Percentiles rank a stretch among this genome's conserved stretches.
These are phyloP conservation scores for Cercophora samala DNA, from an alignment of 495 filamentous ascomycete genomes.

Conservation along the genomic window DNA sequence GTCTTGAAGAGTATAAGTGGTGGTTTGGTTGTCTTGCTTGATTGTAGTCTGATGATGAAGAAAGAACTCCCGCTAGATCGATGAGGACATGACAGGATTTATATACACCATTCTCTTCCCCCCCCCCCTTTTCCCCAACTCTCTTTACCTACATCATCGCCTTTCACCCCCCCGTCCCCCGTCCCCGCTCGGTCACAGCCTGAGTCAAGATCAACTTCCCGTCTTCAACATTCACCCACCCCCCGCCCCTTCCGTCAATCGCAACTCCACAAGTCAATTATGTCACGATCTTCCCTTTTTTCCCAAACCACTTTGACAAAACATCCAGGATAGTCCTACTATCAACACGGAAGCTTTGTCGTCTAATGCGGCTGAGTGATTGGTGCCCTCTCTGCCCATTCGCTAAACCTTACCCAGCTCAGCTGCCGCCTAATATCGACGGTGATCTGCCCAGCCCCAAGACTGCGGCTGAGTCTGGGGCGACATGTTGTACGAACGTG, in stretches of 20 bases:
- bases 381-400: neutral
- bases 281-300: neutral
- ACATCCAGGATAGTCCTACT: neutral
- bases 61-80: neutral
- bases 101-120: neutral
- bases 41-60: neutral
- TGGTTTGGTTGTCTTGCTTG: neutral
- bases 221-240: neutral
- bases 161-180: neutral
- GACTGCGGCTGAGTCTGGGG: neutral
- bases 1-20: neutral
- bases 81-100: neutral
- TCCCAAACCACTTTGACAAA: neutral
- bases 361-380: neutral
- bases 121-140: neutral
- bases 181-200: neutral
- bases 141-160: too few relatives aligned
- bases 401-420: neutral
- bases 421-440: neutral
- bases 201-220: neutral
- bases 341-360: neutral
- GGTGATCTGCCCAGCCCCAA: neutral
- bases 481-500: neutral
- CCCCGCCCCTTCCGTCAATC: too few relatives aligned
- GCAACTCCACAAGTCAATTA: too few relatives aligned